phyloP scores from a whole-genome alignment of 805 yeast species.

The Candida ficus region DNA sequence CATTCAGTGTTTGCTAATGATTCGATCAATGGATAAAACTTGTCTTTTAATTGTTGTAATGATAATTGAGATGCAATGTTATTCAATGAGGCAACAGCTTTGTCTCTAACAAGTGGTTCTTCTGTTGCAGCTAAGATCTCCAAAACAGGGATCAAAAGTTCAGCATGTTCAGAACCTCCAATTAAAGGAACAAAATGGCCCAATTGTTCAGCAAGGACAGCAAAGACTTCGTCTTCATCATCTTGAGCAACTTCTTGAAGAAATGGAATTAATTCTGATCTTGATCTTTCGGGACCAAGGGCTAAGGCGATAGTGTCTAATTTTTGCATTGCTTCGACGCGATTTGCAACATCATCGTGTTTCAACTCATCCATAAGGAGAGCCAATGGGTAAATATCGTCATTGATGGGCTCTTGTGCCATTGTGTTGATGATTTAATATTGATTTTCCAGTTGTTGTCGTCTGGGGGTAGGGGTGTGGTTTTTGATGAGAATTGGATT shows the following conservation, averaged over 20 bases:
- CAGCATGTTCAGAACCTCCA: conserved; percentile 73
- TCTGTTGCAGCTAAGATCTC: conserved; percentile 87
- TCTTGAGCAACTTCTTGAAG: conserved; percentile 83
- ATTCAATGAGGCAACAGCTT: conserved; percentile 84
- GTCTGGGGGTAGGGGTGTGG: neutral
- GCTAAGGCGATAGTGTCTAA: conserved; percentile 93
- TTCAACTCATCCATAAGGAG: conserved; percentile 93
- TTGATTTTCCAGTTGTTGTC: too few relatives aligned
- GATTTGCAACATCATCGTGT: conserved; percentile 91
- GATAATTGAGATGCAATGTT: conserved; percentile 59
- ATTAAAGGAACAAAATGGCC: conserved; percentile 83
- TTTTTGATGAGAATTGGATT: neutral
- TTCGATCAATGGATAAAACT: conserved; percentile 72
- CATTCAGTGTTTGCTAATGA: conserved; percentile 83
- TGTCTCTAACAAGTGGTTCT: conserved; percentile 94
- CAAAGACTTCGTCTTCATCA: conserved; percentile 97
- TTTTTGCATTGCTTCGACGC: conserved; percentile 93
- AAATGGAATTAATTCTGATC: conserved; percentile 85
- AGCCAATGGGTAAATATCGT: conserved; percentile 84
- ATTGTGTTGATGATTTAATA: conserved; percentile 1
- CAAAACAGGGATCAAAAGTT: conserved; percentile 52
- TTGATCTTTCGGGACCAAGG: conserved; percentile 87
- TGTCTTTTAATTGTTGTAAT: conserved; percentile 55
- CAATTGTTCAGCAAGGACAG: conserved; percentile 86
- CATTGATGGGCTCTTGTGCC: conserved; percentile 19